A percentile compares a stretch with the other conserved stretches of the same genome.
Conservation (phyloP, 805 yeast species). For the Ogataea glucozyma region DNA sequence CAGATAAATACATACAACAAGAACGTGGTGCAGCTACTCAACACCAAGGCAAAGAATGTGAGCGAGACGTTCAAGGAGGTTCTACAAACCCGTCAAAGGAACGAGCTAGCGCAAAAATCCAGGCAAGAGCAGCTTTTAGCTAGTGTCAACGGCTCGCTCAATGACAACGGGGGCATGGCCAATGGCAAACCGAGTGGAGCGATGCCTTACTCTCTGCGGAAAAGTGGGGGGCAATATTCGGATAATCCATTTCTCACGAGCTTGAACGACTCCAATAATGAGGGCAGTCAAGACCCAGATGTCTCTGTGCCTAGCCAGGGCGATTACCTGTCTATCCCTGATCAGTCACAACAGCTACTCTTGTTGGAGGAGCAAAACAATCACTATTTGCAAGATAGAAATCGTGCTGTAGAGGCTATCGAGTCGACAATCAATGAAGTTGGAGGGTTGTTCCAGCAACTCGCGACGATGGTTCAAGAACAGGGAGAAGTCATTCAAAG, state of each 20-base stretch:
- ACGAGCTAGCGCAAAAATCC: slow-evolving; percentile 75
- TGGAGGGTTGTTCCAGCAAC: slow-evolving; percentile 89
- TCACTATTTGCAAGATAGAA: slow-evolving; percentile 78
- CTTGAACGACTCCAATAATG: slow-evolving; percentile 13
- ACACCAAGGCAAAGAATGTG: slow-evolving; percentile 87
- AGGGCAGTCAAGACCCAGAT: slow-evolving; percentile 21
- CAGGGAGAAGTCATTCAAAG: slow-evolving; percentile 96
- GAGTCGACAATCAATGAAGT: slow-evolving; percentile 97
- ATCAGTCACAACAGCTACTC: slow-evolving; percentile 80
- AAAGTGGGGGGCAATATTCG: slow-evolving; percentile 23
- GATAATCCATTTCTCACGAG: slow-evolving; percentile 41
- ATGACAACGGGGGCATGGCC: not conserved
- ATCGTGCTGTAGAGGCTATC: slow-evolving; percentile 90
- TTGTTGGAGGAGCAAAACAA: slow-evolving; percentile 82
- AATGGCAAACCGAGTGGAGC: slow-evolving; percentile 12
- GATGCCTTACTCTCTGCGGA: slow-evolving; percentile 33
- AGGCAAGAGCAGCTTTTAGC: slow-evolving; percentile 85
- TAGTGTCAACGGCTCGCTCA: slow-evolving; percentile 35
- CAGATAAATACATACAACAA: slow-evolving; percentile 74
- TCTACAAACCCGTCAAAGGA: slow-evolving; percentile 81
- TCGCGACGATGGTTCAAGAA: slow-evolving; percentile 96
- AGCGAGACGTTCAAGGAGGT: slow-evolving; percentile 90
- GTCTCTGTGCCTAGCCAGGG: slow-evolving; percentile 39
- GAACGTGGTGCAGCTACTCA: slow-evolving; percentile 83
- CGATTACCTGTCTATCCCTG: slow-evolving; percentile 71